Evolutionary conservation across 345 rosid genomes (phyloP).

Genomic region (Alliaria petiolata): DNA sequence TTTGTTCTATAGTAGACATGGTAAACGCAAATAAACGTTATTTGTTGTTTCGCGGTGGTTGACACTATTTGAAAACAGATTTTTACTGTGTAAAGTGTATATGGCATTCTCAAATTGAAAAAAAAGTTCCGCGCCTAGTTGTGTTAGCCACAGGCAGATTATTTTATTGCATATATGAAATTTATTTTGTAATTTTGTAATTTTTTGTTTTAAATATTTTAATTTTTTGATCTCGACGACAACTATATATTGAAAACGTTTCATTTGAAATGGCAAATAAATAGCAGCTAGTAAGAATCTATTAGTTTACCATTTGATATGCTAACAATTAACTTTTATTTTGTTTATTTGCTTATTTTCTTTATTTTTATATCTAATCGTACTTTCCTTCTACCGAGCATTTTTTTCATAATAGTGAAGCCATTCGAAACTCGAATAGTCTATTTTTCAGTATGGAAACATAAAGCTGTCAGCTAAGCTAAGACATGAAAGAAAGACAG

Average conservation of each 20-base stretch:
- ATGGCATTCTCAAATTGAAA: too few relatives aligned
- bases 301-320: not conserved
- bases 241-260: not conserved
- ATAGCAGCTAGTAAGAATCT: not conserved
- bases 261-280: not conserved
- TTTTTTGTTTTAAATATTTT: too few relatives aligned
- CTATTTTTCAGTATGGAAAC: not conserved
- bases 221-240: not conserved
- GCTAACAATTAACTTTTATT: not conserved
- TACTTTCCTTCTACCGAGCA: not conserved
- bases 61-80: not conserved
- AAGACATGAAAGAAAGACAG: slow-evolving; percentile 2
- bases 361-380: not conserved
- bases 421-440: not conserved
- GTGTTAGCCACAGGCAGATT: too few relatives aligned
- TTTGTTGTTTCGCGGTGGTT: not conserved
- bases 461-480: slow-evolving; percentile 21
- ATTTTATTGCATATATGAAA: not conserved
- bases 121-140: not conserved
- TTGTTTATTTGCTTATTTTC: not conserved
- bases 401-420: not conserved
- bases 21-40: not conserved
- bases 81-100: not conserved
- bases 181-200: too few relatives aligned
- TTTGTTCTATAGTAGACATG: not conserved